Evolutionary conservation across 1,284 basidiomycete genomes (phyloP), one percentile per base, ranked within the genome.

Genomic region (Leccinum proximum): DNA sequence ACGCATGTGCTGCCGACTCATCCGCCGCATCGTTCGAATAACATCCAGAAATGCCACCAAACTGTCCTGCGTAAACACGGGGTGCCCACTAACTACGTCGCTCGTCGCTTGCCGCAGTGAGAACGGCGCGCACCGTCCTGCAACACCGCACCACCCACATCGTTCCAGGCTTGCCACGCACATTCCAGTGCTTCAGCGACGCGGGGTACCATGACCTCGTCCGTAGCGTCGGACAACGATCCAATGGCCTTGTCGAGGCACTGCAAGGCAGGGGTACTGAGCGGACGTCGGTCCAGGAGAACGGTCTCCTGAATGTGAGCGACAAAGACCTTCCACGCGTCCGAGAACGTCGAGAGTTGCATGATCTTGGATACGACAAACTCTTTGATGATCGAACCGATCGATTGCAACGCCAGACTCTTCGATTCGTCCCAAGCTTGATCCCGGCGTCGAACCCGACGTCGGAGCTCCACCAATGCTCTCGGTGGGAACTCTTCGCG

Each of bases 371-470:
- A 79, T 0, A 84, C 78, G 11, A 96, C 74, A 77, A 96, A 96
- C 58, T 92, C 88, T 65, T 88, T 83, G 73, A 97, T 88, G 63
- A 98, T 89, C 1, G 88, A 85, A 0, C 94, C 94, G 22, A 94
- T 85, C 2, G 93, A 96, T 54, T 91, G 86, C 61, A 98, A 76
- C 0, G 94, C 94, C 16, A 98, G 83, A 37, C 91, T 87, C 73
- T 94, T 92, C 1, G 92, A 94, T 69, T 97, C 95, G 71, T 95
- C 92, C 88, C 94, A 95, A 38, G 86, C 79, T 42, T 82, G 78
- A 38, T 80, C 74, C 57, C 22, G 69, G 70, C 66, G 72, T 62
- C 61, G 67, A 33, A 14, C 67, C 71, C 6, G 40, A 70, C 4
- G 60, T 50, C 37, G 57, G n/a, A 11, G 68, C 26, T 30, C 26